These are phyloP conservation scores for Leishmania braziliensis DNA, from an alignment of 208 protist genomes.

Conservation along the genomic window DNA sequence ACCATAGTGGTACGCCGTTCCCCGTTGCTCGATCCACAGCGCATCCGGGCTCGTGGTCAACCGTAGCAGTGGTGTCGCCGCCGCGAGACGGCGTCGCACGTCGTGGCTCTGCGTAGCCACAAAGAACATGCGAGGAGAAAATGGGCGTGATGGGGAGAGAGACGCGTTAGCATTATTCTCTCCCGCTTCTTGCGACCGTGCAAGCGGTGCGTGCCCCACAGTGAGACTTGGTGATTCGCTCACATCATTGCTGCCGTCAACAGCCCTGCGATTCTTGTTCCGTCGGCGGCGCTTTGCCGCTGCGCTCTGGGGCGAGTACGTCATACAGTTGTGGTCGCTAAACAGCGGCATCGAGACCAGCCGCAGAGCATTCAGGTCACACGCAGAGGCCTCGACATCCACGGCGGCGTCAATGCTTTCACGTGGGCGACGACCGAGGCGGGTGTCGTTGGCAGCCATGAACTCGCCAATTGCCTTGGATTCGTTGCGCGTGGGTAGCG, in stretches of 20 bases:
- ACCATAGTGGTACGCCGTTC: conserved; percentile 48
- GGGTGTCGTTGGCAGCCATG: conserved; percentile 10
- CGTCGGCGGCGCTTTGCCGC: conserved; percentile 18
- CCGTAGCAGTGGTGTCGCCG: conserved; percentile 58
- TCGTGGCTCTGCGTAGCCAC: conserved; percentile 84
- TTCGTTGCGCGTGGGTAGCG: conserved; percentile 13
- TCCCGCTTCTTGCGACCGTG: not conserved
- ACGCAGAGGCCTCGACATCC: conserved; percentile 2
- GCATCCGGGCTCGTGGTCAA: conserved; percentile 56
- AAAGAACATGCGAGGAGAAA: conserved; percentile 37
- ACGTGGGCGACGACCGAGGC: conserved; percentile 1
- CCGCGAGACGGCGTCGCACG: conserved; percentile 55
- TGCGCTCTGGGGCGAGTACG: not conserved
- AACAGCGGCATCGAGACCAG: conserved; percentile 8
- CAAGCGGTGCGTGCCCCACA: not conserved
- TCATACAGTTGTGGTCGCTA: not conserved
- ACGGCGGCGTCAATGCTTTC: not conserved
- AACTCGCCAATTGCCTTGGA: conserved; percentile 7
- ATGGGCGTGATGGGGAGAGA: conserved; percentile 9
- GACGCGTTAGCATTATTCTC: not conserved
- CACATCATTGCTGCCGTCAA: not conserved
- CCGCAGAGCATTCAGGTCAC: not conserved
- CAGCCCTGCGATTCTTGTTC: not conserved
- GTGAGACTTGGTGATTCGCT: not conserved
- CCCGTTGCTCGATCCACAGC: conserved; percentile 77